A percentile compares a stretch with the other conserved stretches of the same genome.
Evolutionary conservation across 164 flowering plant genomes (phyloP).

Genomic region (Macadamia tetraphylla): DNA sequence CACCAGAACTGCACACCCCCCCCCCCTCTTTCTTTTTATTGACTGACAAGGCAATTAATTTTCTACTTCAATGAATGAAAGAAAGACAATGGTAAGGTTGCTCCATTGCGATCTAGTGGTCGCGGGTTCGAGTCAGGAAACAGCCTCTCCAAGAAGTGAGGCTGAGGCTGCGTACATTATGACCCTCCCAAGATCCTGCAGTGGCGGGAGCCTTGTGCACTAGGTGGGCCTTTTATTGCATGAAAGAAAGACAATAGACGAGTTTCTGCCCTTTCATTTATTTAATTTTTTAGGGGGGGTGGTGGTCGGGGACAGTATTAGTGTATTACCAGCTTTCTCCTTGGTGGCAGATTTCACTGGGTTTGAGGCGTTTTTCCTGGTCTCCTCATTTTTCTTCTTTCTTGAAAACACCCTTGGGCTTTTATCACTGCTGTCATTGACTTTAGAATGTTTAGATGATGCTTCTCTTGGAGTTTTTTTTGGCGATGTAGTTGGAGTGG

Average conservation of each 20-base stretch:
- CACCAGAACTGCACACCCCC: background rate
- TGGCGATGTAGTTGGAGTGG: slow-evolving; percentile 29
- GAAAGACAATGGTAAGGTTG: background rate
- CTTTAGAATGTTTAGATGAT: slow-evolving; percentile 38
- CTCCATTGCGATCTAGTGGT: too few relatives aligned
- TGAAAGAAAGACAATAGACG: background rate
- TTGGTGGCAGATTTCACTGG: slow-evolving; percentile 47
- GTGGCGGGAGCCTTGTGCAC: too few relatives aligned
- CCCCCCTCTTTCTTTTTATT: background rate
- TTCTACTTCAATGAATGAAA: background rate
- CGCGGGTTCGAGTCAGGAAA: too few relatives aligned
- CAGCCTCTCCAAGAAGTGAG: too few relatives aligned
- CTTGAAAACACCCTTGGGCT: slow-evolving; percentile 57
- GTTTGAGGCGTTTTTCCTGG: slow-evolving; percentile 40
- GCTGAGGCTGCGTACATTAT: too few relatives aligned
- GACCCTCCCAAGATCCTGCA: too few relatives aligned
- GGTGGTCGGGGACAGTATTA: too few relatives aligned
- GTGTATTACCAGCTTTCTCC: slow-evolving; percentile 2
- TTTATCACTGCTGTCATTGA: slow-evolving; percentile 30
- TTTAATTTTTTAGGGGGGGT: background rate
- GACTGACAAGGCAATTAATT: background rate
- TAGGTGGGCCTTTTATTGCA: too few relatives aligned
- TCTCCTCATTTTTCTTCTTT: slow-evolving; percentile 49
- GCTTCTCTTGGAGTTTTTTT: slow-evolving; percentile 35
- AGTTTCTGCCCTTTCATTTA: background rate